A percentile compares a stretch with the other conserved stretches of the same genome.
phyloP scores from a whole-genome alignment of 129 eudicot species.

The Scalesia atractyloides region DNA sequence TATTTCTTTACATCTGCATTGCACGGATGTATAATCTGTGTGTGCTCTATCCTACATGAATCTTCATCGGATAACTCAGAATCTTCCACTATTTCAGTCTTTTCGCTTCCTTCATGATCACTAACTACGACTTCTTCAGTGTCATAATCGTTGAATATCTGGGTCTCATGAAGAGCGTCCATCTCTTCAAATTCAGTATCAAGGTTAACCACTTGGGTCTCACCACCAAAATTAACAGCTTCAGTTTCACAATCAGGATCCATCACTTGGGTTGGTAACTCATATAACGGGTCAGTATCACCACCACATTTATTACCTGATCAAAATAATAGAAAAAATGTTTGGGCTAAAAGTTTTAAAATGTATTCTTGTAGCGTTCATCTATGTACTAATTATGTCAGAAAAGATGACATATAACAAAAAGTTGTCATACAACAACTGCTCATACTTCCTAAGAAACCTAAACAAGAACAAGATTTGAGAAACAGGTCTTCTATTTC shows the following conservation, averaged over 20 bases:
- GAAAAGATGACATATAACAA: neutral
- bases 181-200: constrained; percentile 54
- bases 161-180: constrained; percentile 48
- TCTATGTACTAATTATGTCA: neutral
- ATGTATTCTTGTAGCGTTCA: neutral
- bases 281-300: constrained; percentile 40
- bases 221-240: constrained; percentile 44
- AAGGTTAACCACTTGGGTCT: constrained; percentile 57
- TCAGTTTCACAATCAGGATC: constrained; percentile 49
- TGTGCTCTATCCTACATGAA: constrained; percentile 26
- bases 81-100: constrained; percentile 49
- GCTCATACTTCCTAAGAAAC: neutral
- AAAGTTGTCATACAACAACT: neutral
- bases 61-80: constrained; percentile 44
- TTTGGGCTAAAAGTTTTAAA: neutral
- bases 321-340: constrained; percentile 11
- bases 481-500: no score
- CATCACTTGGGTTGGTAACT: constrained; percentile 54
- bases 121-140: constrained; percentile 46
- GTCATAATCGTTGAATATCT: constrained; percentile 51
- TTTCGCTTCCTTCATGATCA: constrained; percentile 45
- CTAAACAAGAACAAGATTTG: neutral
- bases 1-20: constrained; percentile 26
- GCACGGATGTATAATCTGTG: constrained; percentile 5
- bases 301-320: constrained; percentile 38